Base-by-base conservation (phyloP, 768 basidiomycete species). In the Sutorius australiensis region DNA sequence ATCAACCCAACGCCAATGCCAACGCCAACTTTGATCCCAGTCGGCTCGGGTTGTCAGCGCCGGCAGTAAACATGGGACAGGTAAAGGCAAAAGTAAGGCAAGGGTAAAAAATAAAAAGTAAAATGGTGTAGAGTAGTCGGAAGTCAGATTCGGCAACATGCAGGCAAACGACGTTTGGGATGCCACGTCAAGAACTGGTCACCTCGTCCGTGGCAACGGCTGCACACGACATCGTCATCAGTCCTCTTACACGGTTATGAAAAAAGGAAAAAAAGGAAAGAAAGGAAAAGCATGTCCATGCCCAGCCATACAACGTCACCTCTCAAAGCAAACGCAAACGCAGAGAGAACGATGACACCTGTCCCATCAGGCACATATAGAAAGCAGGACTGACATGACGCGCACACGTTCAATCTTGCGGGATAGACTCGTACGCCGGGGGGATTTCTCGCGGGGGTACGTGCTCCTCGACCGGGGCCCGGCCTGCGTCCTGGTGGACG, bases 351-450 rank as follows among this genome's bases (percentile, higher is more conserved):
- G n/a, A 32, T 37, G 36, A 17, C n/a, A 27, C 8, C 27, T 27
- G 27, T 28, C 16, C n/a, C 12, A 16, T 27, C 32, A 5, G 5
- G 36, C 3, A 27, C 45, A 30, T 5, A 27, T 46, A 8, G 12
- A 10, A 46, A 38, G 24, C 8, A 5, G 50, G 36, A 50, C 34
- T 30, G 46, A 38, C 36, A 17, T 17, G 12, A n/a, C 17, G 14
- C 38, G 37, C 33, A 49, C 46, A 12, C 14, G 44, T 27, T 58
- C 51, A 63, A 28, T 63, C 59, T 14, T 46, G 59, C 28, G 34
- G 58, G 37, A 68, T 68, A 12, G 67, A 68, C 0, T 68, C 67
- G 45, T 68, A 68, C 2, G 67, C 27, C 11, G 67, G 67, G 0
- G 67, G 67, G 17, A 68, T 65, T 50, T 68, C 67, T 24, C 54